Percentiles rank a stretch among this genome's conserved stretches.
Evolutionary conservation across 352 stramenopile genomes (phyloP).

Genomic region (Pythium dissotocum): DNA sequence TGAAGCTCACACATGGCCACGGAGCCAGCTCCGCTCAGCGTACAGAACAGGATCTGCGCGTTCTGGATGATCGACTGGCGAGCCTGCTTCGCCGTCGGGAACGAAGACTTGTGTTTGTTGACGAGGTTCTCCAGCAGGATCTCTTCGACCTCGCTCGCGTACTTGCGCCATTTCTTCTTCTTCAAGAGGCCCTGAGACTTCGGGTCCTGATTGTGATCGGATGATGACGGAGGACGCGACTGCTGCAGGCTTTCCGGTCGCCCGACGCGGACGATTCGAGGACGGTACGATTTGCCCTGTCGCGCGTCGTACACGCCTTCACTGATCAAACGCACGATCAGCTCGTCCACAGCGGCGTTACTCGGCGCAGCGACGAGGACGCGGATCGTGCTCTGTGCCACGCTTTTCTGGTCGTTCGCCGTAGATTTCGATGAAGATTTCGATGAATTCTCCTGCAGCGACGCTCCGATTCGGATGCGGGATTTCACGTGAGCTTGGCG

Average conservation of each 20-base stretch:
- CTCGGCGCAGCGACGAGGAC: conserved; percentile 76
- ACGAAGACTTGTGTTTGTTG: conserved; percentile 58
- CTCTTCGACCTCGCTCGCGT: conserved; percentile 67
- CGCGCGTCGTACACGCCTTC: conserved; percentile 61
- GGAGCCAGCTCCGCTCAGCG: conserved; percentile 76
- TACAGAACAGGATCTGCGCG: conserved; percentile 86
- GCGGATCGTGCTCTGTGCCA: conserved; percentile 61
- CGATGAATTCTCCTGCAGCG: conserved; percentile 39
- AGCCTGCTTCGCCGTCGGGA: conserved; percentile 51
- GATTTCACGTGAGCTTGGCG: conserved; percentile 54
- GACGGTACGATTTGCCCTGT: conserved; percentile 49
- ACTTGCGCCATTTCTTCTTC: conserved; percentile 74
- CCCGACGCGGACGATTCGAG: conserved; percentile 73
- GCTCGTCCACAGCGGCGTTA: conserved; percentile 79
- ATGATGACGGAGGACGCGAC: conserved; percentile 26
- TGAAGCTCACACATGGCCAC: conserved; percentile 87
- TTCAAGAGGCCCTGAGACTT: conserved; percentile 39
- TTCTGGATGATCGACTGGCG: conserved; percentile 72
- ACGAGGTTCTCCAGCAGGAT: conserved; percentile 73
- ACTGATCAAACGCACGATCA: conserved; percentile 68
- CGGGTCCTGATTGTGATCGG: conserved; percentile 11
- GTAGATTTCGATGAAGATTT: conserved; percentile 10
- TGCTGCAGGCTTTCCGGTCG: conserved; percentile 57
- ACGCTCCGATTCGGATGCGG: conserved; percentile 72
- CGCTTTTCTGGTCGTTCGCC: conserved; percentile 48